These are phyloP conservation scores for Micromonas pusilla DNA, from an alignment of 139 green algal genomes.

Conservation along the genomic window DNA sequence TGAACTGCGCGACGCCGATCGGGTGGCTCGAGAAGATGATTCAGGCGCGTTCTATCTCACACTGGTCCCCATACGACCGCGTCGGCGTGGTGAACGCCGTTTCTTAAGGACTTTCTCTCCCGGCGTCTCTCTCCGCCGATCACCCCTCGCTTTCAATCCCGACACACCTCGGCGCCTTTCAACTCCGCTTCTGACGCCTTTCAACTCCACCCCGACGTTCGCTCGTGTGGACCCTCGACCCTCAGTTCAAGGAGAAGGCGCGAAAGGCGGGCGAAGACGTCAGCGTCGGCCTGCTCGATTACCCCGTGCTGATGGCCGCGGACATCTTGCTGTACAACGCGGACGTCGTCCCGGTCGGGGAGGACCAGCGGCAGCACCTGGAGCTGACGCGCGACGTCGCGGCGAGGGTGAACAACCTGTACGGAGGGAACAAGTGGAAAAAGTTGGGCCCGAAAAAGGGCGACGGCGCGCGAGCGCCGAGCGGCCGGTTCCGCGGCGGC, in stretches of 20 bases:
- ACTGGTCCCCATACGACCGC: no score
- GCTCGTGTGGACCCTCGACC: no score
- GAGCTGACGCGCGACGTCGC: conserved; percentile 77
- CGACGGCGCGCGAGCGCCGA: background rate
- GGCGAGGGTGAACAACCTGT: conserved; percentile 80
- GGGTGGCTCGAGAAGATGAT: conserved; percentile 95
- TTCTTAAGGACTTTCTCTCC: no score
- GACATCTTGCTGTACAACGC: conserved; percentile 98
- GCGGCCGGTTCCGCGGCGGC: background rate
- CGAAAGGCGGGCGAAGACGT: conserved; percentile 84
- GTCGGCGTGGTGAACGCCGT: no score
- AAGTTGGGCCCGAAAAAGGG: conserved; percentile 71
- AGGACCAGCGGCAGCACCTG: conserved; percentile 97
- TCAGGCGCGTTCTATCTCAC: no score
- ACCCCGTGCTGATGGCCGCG: conserved; percentile 97
- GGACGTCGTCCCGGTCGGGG: conserved; percentile 93
- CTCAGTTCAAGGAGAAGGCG: conserved; percentile 97
- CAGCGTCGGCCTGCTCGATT: conserved; percentile 84
- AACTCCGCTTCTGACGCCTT: no score
- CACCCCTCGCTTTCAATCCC: no score
- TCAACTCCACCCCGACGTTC: no score
- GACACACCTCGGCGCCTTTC: no score
- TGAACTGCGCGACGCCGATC: conserved; percentile 84
- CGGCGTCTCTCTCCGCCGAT: no score
- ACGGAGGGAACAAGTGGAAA: conserved; percentile 91